These are phyloP conservation scores for Fusarium redolens DNA, from an alignment of 2,329 filamentous ascomycete genomes.

Conservation along the genomic window DNA sequence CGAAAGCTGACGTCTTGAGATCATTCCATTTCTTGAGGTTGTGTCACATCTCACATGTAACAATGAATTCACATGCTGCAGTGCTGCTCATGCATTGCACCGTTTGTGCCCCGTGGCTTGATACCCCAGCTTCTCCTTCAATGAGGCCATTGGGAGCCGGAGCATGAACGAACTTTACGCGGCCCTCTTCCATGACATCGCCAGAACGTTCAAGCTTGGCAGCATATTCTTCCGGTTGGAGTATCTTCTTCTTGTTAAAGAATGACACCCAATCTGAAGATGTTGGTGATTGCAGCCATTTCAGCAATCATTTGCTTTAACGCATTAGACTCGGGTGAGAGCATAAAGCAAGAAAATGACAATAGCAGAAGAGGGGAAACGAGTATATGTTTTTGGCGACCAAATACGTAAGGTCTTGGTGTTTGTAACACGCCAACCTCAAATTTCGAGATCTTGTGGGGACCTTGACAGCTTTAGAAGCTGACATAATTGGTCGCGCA, in stretches of 20 bases:
- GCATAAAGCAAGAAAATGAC: background rate
- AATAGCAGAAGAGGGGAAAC: background rate
- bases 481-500: constrained; percentile 6
- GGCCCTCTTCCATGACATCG: background rate
- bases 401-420: background rate
- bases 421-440: background rate
- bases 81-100: constrained; percentile 11
- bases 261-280: background rate
- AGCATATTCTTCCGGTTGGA: background rate
- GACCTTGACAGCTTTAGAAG: background rate
- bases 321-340: too few relatives aligned
- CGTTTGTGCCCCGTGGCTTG: background rate
- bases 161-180: background rate
- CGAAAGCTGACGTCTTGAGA: background rate
- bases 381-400: background rate
- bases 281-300: background rate
- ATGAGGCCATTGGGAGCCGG: background rate
- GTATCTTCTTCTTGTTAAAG: background rate
- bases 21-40: constrained; percentile 16
- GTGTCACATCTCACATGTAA: constrained; percentile 29
- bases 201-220: background rate
- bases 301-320: background rate
- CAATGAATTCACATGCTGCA: constrained; percentile 3
- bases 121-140: background rate
- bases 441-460: background rate